A percentile compares a stretch with the other conserved stretches of the same genome.
Evolutionary conservation across 257 asterid species (phyloP).

Genomic region (Solanum bulbocastanum): DNA sequence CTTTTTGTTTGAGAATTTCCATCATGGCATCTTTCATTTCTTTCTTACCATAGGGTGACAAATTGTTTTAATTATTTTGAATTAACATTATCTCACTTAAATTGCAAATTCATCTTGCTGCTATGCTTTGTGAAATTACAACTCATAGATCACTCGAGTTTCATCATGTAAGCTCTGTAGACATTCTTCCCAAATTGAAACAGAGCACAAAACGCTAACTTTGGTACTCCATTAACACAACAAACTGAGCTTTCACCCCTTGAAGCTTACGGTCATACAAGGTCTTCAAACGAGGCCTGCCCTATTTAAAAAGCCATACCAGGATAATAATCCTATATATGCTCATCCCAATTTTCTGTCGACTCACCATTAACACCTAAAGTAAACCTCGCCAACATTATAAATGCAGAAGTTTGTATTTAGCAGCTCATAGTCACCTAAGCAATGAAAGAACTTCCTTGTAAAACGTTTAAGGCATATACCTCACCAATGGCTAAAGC

Average conservation of each 20-base stretch:
- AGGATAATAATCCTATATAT: not conserved
- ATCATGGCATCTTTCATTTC: no score
- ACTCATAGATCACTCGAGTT: not conserved
- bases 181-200: not conserved
- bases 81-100: not conserved
- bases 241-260: not conserved
- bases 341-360: conserved; percentile 33
- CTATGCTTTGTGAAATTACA: not conserved
- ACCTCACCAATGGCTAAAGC: conserved; percentile 86
- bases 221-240: not conserved
- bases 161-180: not conserved
- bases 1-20: no score
- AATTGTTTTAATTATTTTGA: not conserved
- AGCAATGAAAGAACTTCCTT: not conserved
- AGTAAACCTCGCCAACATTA: not conserved
- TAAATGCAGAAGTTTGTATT: not conserved
- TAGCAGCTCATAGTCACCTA: conserved; percentile 4
- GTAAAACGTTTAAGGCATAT: conserved; percentile 11
- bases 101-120: not conserved
- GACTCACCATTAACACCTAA: not conserved
- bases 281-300: not conserved
- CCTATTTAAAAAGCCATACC: not conserved
- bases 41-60: not conserved
- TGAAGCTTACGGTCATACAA: not conserved
- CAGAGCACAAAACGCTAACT: not conserved